Conservation (phyloP, 2,329 filamentous ascomycete species). For the Ophiostoma angusticollis region DNA sequence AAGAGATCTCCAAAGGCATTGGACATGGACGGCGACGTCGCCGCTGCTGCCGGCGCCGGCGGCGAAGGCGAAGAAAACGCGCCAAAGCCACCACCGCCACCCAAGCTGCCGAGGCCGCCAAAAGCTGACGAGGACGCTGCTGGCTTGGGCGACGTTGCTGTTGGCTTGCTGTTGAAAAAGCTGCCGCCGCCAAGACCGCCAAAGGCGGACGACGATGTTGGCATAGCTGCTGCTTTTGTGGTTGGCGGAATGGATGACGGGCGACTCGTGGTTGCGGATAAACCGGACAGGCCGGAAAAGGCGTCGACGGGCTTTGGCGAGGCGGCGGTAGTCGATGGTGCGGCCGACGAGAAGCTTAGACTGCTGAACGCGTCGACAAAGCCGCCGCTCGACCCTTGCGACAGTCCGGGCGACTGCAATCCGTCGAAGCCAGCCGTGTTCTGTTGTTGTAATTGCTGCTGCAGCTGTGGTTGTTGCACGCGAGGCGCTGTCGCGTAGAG, state of each 20-base stretch:
- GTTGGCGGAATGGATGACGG: slow-evolving; percentile 10
- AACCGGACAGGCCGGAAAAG: slow-evolving; percentile 9
- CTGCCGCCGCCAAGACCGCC: slow-evolving; percentile 54
- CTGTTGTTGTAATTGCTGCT: slow-evolving; percentile 45
- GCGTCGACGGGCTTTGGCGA: slow-evolving; percentile 15
- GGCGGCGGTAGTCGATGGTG: slow-evolving; percentile 17
- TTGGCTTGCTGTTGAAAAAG: slow-evolving; percentile 69
- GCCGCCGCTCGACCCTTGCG: slow-evolving; percentile 22
- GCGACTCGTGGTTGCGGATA: slow-evolving; percentile 19
- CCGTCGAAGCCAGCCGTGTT: slow-evolving; percentile 51
- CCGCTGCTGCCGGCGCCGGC: slow-evolving; percentile 21
- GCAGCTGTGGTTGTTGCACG: slow-evolving; percentile 45
- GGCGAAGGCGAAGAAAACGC: slow-evolving; percentile 15
- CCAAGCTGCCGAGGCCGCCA: slow-evolving; percentile 52
- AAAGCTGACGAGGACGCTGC: slow-evolving; percentile 24
- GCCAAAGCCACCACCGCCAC: slow-evolving; percentile 10
- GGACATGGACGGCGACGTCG: slow-evolving; percentile 24
- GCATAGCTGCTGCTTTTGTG: no score
- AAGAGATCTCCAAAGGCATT: slow-evolving; percentile 68
- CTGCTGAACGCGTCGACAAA: slow-evolving; percentile 21
- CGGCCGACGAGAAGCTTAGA: slow-evolving; percentile 30
- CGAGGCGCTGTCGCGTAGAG: slow-evolving; percentile 79
- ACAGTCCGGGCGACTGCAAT: slow-evolving; percentile 30
- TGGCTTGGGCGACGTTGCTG: slow-evolving; percentile 22
- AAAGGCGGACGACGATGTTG: slow-evolving; percentile 30